Evolutionary conservation across 1,139 yeast genomes (phyloP).

Genomic region (Pichia sp.): DNA sequence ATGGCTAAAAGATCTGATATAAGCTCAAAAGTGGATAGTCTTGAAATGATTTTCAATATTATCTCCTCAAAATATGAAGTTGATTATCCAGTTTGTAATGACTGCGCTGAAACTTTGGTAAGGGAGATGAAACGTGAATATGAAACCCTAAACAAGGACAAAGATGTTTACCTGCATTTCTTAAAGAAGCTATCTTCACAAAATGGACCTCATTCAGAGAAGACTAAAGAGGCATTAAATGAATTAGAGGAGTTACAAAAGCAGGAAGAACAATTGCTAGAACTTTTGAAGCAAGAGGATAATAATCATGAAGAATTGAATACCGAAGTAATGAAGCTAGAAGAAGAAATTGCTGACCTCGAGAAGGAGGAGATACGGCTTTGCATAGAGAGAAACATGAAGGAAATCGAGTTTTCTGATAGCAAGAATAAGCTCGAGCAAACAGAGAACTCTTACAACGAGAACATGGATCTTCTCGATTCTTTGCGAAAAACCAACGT

Average conservation of each 20-base stretch:
- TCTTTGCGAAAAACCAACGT: conserved; percentile 69
- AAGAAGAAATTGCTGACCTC: conserved; percentile 35
- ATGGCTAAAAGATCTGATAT: conserved; percentile 27
- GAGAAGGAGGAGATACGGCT: conserved; percentile 38
- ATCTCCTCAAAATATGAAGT: conserved; percentile 64
- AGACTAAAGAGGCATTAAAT: conserved; percentile 35
- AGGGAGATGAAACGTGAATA: conserved; percentile 65
- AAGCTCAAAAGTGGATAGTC: conserved; percentile 30
- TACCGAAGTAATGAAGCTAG: conserved; percentile 32
- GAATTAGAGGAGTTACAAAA: conserved; percentile 35
- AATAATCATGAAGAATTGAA: conserved; percentile 34
- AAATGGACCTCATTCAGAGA: conserved; percentile 36
- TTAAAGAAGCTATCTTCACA: conserved; percentile 60
- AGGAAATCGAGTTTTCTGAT: conserved; percentile 42
- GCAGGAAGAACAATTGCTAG: conserved; percentile 31
- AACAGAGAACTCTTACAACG: conserved; percentile 53
- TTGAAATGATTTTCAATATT: conserved; percentile 60
- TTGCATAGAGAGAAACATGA: conserved; percentile 41
- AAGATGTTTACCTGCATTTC: conserved; percentile 71
- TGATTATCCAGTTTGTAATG: conserved; percentile 86
- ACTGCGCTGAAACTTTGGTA: conserved; percentile 66
- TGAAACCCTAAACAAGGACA: conserved; percentile 68
- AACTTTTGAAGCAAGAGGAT: conserved; percentile 40
- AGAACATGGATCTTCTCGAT: conserved; percentile 59
- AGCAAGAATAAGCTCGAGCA: conserved; percentile 51